Base-by-base conservation (phyloP, 2,329 filamentous ascomycete genomes). In the Penicillium glabrum region DNA sequence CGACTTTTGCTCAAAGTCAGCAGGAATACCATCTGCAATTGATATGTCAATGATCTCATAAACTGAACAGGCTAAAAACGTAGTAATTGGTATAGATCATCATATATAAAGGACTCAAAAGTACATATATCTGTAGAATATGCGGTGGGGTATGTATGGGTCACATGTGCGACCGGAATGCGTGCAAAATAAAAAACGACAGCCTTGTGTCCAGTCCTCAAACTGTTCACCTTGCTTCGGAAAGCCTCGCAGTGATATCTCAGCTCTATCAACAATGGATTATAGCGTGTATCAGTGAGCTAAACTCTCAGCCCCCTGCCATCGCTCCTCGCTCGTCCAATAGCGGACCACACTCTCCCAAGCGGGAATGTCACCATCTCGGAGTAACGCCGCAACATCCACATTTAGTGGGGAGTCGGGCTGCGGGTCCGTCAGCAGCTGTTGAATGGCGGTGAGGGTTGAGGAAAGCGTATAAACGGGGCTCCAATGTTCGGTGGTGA, bases 401-500 rank as follows among this genome's bases (percentile, higher is more conserved):
- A 80, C 74, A 62, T 81, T 81, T 46, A 81, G 62, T 47, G 79
- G 79, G 53, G 75, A 79, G 44, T 81, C 79, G 11, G 77, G 72
- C 16, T 72, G 68, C 26, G 79, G 78, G 53, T 79, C 73, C 10
- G 69, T 77, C 49, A 81, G 67, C 55, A 81, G 65, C 67, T 78
- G 75, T 53, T 81, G 78, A 26, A 81, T 74, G 5, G 79, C 78
- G 9, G 74, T 74, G 51, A 81, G 66, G 2, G 76, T 79, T n/a
- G 68, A 70, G 14, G 71, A 74, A 5, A 98, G 83, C 41, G 88
- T 93, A 75, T 96, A 95, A 19, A 91, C 87, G 1, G 93, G 90
- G 57, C 90, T 89, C 93, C 93, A 98, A 19, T 88, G 83, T 69
- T 80, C 76, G 0, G 78, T 80, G 58, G 84, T 86, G 50, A 99